phyloP scores from a whole-genome alignment of 78 protist genomes.

The Creolimax fragrantissima region DNA sequence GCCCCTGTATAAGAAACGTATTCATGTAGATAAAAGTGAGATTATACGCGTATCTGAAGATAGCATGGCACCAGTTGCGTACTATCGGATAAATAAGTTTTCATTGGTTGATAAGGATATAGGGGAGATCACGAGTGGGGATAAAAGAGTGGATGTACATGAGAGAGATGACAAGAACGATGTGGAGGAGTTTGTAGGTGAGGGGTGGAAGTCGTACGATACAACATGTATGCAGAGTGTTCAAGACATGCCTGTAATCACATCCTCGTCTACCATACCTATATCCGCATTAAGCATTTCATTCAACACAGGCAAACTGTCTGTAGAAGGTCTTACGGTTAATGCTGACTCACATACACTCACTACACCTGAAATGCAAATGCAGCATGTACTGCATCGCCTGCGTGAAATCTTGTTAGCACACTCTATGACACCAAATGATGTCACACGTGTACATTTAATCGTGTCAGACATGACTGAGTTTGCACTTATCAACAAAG shows the following conservation, averaged over 20 bases:
- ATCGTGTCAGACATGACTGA: slow-evolving; percentile 21
- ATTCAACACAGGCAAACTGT: neutral
- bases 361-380: neutral
- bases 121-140: neutral
- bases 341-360: neutral
- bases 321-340: neutral
- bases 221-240: neutral
- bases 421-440: neutral
- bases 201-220: neutral
- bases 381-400: neutral
- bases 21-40: neutral
- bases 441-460: neutral
- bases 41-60: neutral
- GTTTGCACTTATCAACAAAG: slow-evolving; percentile 42
- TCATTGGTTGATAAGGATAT: slow-evolving; percentile 8
- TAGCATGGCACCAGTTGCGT: slow-evolving; percentile 41
- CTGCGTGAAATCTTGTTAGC: neutral
- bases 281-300: too few species aligned
- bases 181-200: neutral
- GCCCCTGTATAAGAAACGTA: slow-evolving; percentile 63
- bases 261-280: neutral
- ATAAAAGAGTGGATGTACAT: neutral
- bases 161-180: neutral
- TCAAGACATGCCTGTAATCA: neutral
- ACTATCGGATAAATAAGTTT: neutral